Evolutionary conservation across 2,329 filamentous ascomycete genomes (phyloP).

Genomic region (Alternaria burnsii): DNA sequence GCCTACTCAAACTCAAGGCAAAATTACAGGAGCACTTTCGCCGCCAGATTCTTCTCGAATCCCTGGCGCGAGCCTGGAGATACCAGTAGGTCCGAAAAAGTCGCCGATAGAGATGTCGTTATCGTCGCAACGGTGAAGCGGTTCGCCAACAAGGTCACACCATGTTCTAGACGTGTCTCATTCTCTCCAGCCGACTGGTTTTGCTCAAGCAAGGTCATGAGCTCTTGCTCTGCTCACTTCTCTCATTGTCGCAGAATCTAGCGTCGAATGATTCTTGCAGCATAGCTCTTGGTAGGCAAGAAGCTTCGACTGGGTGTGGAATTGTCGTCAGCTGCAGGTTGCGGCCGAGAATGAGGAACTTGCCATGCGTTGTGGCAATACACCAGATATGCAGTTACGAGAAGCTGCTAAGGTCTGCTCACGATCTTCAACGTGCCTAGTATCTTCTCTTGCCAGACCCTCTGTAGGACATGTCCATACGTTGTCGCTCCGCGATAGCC

Average conservation of each 20-base stretch:
- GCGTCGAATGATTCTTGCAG: background rate
- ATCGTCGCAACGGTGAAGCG: background rate
- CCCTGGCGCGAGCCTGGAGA: background rate
- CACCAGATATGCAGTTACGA: background rate
- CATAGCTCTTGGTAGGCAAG: background rate
- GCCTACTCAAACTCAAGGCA: background rate
- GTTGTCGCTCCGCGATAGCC: background rate
- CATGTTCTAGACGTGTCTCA: background rate
- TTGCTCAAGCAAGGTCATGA: background rate
- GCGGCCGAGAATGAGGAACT: background rate
- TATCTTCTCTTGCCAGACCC: constrained; percentile 1
- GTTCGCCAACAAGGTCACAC: background rate
- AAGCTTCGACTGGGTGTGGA: background rate
- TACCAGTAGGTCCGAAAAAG: background rate
- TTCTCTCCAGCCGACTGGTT: background rate
- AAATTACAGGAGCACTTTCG: background rate
- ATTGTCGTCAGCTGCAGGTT: background rate
- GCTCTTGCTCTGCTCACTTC: background rate
- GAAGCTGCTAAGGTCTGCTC: background rate
- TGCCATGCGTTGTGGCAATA: background rate
- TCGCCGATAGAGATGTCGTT: background rate
- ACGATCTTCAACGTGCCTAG: background rate
- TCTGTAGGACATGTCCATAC: background rate
- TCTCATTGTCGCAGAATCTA: background rate
- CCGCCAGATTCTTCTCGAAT: background rate